Evolutionary conservation across 2,329 filamentous ascomycete species (phyloP).

Genomic region (Botrytis byssoidea): DNA sequence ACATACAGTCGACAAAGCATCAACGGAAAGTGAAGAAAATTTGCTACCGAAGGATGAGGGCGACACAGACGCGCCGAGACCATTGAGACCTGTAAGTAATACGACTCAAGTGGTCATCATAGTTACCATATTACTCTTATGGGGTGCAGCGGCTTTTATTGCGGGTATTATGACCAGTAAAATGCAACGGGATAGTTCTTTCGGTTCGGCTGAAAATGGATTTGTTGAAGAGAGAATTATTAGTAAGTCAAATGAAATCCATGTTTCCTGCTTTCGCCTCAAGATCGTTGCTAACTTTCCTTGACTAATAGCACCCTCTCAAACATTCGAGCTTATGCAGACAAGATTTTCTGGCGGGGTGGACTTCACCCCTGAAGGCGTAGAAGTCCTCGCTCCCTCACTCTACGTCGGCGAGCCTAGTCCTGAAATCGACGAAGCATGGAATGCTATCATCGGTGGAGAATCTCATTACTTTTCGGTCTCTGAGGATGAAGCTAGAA

Average conservation of each 20-base stretch:
- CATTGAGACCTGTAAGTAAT: background rate
- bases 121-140: background rate
- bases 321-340: background rate
- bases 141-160: background rate
- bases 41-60: background rate
- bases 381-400: background rate
- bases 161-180: background rate
- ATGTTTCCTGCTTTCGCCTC: background rate
- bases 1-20: background rate
- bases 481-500: background rate
- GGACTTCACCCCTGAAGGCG: background rate
- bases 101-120: background rate
- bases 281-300: background rate
- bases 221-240: background rate
- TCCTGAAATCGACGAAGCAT: background rate
- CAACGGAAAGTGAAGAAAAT: background rate
- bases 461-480: background rate
- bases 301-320: background rate
- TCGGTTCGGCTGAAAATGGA: background rate
- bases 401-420: background rate
- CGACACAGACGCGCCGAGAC: background rate
- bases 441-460: background rate
- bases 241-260: background rate
- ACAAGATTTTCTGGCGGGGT: conserved; percentile 4
- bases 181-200: background rate